Percentiles rank a stretch among this genome's conserved stretches.
Conservation (phyloP, 306 rosid genomes). For the Prunus campanulata region DNA sequence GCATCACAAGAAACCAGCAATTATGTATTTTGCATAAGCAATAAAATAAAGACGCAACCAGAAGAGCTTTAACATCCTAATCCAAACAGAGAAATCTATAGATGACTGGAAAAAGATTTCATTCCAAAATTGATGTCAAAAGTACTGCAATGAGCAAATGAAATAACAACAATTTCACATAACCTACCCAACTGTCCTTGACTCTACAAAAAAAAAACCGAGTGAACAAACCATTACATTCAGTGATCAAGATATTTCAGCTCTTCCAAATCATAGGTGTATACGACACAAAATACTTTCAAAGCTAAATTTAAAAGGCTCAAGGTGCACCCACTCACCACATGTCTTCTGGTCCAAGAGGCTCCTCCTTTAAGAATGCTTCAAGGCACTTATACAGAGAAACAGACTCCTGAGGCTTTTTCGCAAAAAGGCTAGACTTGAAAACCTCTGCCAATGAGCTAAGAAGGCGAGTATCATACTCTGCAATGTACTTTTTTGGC, state of each 20-base stretch:
- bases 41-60: neutral
- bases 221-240: neutral
- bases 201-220: neutral
- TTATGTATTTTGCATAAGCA: neutral
- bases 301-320: constrained; percentile 7
- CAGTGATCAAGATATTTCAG: neutral
- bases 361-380: constrained; percentile 97
- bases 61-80: neutral
- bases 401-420: constrained; percentile 79
- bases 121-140: neutral
- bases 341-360: constrained; percentile 99
- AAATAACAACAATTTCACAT: neutral
- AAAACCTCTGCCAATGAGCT: constrained; percentile 84
- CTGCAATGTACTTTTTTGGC: constrained; percentile 61
- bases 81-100: neutral
- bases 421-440: constrained; percentile 63
- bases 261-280: neutral
- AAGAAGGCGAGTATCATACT: constrained; percentile 54
- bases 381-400: constrained; percentile 94
- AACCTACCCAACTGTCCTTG: neutral
- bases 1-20: neutral
- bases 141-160: neutral
- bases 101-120: neutral
- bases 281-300: neutral
- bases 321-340: constrained; percentile 62